A percentile compares a stretch with the other conserved stretches of the same genome.
phyloP scores from a whole-genome alignment of 2,329 filamentous ascomycete genomes.

The Reticulascus tulasneorum region DNA sequence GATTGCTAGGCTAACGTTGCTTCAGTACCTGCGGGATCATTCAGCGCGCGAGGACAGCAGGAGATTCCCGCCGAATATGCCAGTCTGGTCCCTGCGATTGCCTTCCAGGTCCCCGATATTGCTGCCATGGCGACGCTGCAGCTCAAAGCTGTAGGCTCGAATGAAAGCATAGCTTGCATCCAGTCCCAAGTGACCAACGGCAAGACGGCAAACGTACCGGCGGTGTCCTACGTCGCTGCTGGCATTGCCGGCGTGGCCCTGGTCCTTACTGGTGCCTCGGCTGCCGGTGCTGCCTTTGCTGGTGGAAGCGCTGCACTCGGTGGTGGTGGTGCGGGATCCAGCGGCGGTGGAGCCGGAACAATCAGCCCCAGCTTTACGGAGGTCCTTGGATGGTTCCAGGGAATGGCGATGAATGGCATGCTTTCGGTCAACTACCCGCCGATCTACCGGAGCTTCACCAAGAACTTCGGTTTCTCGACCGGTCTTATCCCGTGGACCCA shows the following conservation, averaged over 20 bases:
- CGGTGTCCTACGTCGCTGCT: conserved; percentile 78
- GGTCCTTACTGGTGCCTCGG: conserved; percentile 66
- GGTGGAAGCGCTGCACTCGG: conserved; percentile 47
- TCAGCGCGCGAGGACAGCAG: conserved; percentile 69
- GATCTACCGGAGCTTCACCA: conserved; percentile 83
- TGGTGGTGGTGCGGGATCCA: conserved; percentile 47
- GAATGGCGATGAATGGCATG: conserved; percentile 95
- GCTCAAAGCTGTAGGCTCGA: conserved; percentile 57
- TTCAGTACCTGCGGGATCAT: conserved; percentile 68
- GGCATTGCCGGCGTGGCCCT: conserved; percentile 84
- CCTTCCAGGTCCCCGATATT: conserved; percentile 87
- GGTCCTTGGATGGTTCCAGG: conserved; percentile 86
- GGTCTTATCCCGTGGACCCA: conserved; percentile 78
- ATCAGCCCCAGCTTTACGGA: conserved; percentile 82
- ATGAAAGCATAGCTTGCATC: conserved; percentile 67
- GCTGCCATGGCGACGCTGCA: conserved; percentile 78
- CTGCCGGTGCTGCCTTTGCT: conserved; percentile 57
- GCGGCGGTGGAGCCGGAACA: conserved; percentile 54
- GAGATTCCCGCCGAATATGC: conserved; percentile 68
- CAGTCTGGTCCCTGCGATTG: conserved; percentile 76
- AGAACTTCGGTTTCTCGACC: conserved; percentile 91
- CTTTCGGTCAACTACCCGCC: conserved; percentile 82
- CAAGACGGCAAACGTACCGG: conserved; percentile 71
- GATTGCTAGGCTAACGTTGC: conserved; percentile 11
- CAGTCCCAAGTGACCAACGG: conserved; percentile 80